These are phyloP conservation scores for Fonsecaea multimorphosa DNA, from an alignment of 2,329 filamentous ascomycete genomes.

Conservation along the genomic window DNA sequence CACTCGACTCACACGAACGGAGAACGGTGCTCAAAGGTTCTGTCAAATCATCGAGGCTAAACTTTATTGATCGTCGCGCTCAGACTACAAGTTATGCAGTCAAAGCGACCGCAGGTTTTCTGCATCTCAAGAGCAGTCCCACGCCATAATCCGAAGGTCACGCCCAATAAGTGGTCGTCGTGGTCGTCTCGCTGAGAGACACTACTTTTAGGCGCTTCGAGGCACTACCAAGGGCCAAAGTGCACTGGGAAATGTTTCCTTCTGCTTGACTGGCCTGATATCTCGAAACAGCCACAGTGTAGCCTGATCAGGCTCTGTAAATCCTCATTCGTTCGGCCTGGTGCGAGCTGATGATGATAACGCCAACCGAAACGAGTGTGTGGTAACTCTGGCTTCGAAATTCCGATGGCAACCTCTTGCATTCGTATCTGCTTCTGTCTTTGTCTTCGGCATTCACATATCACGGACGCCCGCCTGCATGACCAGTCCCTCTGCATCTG, in stretches of 20 bases:
- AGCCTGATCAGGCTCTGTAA: conserved; percentile 15
- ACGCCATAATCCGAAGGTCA: conserved; percentile 2
- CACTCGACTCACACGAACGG: conserved; percentile 24
- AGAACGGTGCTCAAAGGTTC: conserved; percentile 1
- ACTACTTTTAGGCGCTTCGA: conserved; percentile 17
- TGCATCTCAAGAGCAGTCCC: conserved; percentile 12
- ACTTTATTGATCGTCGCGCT: background rate
- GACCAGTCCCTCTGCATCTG: conserved; percentile 22
- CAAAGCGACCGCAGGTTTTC: conserved; percentile 2
- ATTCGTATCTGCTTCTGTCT: background rate
- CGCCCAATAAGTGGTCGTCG: conserved; percentile 25
- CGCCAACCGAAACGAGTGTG: conserved; percentile 1
- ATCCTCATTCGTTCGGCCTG: background rate
- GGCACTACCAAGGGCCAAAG: conserved; percentile 10
- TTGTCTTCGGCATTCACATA: conserved; percentile 9
- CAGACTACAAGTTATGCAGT: conserved; percentile 1
- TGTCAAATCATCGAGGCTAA: conserved; percentile 6
- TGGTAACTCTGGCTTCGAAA: conserved; percentile 1
- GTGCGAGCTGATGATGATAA: conserved; percentile 5
- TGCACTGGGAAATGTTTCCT: background rate
- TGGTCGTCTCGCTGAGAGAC: conserved; percentile 27
- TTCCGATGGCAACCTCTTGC: conserved; percentile 1
- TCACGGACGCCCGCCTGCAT: conserved; percentile 23
- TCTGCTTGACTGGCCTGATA: conserved; percentile 7
- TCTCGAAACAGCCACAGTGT: background rate